Percentiles rank a stretch among this genome's conserved stretches.
Conservation (phyloP, 371 early-diverging fungal genomes). For the Syncephalastrum sp. region DNA sequence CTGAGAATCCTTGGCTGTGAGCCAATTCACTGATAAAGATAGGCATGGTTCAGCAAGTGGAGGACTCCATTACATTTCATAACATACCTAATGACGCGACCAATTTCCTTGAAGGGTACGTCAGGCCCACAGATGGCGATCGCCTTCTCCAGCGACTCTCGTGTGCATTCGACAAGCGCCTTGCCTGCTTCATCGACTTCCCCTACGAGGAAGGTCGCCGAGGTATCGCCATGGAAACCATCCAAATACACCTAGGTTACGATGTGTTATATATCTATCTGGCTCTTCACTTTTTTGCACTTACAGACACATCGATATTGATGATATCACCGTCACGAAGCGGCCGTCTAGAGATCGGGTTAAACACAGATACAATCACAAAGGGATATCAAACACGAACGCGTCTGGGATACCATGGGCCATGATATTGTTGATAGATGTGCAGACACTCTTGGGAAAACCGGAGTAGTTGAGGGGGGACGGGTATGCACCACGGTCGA, state of each 20-base stretch:
- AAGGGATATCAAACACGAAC: slow-evolving; percentile 26
- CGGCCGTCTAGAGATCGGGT: slow-evolving; percentile 43
- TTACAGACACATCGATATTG: slow-evolving; percentile 82
- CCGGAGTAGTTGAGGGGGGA: slow-evolving; percentile 84
- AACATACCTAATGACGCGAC: slow-evolving; percentile 64
- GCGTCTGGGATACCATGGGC: slow-evolving; percentile 92
- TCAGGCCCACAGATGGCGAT: slow-evolving; percentile 78
- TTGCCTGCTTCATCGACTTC: slow-evolving; percentile 69
- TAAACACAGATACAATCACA: neutral
- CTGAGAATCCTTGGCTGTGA: slow-evolving; percentile 54
- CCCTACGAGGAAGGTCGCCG: slow-evolving; percentile 83
- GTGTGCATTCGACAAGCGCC: slow-evolving; percentile 67
- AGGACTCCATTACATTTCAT: neutral
- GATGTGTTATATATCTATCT: neutral
- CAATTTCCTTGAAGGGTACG: slow-evolving; percentile 72
- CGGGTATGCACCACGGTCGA: slow-evolving; percentile 76
- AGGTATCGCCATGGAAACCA: slow-evolving; percentile 86
- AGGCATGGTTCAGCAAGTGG: neutral
- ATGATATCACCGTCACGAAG: slow-evolving; percentile 83
- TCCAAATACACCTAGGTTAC: slow-evolving; percentile 58
- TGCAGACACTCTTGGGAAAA: slow-evolving; percentile 85
- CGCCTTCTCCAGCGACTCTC: slow-evolving; percentile 71
- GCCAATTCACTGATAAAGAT: slow-evolving; percentile 43
- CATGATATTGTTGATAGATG: slow-evolving; percentile 85
- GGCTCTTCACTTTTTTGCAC: slow-evolving; percentile 4